phyloP scores from a whole-genome alignment of 495 filamentous ascomycete genomes.

The Diplogelasinospora grovesii region DNA sequence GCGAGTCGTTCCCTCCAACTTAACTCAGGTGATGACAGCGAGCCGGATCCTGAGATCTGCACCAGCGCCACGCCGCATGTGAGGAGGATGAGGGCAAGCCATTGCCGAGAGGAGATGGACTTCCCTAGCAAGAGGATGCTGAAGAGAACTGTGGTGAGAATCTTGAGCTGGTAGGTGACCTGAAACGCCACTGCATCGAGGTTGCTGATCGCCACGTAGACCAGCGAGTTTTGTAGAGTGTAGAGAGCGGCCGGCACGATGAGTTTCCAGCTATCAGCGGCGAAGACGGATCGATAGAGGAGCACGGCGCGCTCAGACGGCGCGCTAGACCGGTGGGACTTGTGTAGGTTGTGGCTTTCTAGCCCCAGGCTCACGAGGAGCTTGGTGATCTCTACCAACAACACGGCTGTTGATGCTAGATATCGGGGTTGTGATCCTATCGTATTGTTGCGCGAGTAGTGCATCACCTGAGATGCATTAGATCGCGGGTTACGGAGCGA shows the following conservation, averaged over 20 bases:
- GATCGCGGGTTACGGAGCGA: neutral
- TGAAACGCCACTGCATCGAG: constrained; percentile 64
- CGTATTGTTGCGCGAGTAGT: constrained; percentile 64
- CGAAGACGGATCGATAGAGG: constrained; percentile 53
- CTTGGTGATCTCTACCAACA: constrained; percentile 67
- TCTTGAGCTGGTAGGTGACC: constrained; percentile 67
- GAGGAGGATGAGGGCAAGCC: constrained; percentile 56
- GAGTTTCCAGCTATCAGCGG: constrained; percentile 69
- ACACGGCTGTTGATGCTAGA: constrained; percentile 66
- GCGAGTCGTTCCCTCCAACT: constrained; percentile 45
- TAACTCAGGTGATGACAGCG: constrained; percentile 43
- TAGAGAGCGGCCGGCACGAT: constrained; percentile 64
- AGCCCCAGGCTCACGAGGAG: constrained; percentile 57
- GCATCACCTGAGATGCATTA: constrained; percentile 45
- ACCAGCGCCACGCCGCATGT: constrained; percentile 58
- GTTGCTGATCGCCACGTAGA: constrained; percentile 67
- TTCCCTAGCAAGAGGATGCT: constrained; percentile 53
- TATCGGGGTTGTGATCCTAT: constrained; percentile 59
- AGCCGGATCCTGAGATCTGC: constrained; percentile 41
- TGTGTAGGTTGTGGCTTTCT: constrained; percentile 23
- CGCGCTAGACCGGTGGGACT: constrained; percentile 51
- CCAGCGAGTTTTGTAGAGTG: constrained; percentile 62
- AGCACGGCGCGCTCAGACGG: constrained; percentile 51
- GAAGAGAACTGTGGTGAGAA: constrained; percentile 61
- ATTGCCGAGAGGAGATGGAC: constrained; percentile 51